Percentiles rank a stretch among this genome's conserved stretches.
phyloP scores from a whole-genome alignment of 108 stramenopile species.

The Mediolabrus comicus region DNA sequence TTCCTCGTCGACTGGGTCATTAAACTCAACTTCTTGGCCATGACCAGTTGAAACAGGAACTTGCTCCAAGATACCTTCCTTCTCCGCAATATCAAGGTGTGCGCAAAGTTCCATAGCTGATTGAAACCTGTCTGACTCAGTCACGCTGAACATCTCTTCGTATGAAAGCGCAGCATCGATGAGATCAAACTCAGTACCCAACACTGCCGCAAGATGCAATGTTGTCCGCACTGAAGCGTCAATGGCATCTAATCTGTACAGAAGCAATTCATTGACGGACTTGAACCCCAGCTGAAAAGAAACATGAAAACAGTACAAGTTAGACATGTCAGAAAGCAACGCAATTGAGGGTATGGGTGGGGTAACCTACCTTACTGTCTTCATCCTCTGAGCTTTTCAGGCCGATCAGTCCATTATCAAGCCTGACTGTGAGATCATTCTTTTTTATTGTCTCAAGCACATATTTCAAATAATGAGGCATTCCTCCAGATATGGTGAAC shows the following conservation, averaged over 20 bases:
- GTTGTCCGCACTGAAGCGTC: slow-evolving; percentile 46
- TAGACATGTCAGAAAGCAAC: no score
- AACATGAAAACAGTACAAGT: neutral
- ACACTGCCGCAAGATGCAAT: slow-evolving; percentile 58
- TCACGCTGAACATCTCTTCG: slow-evolving; percentile 35
- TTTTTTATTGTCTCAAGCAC: slow-evolving; percentile 60
- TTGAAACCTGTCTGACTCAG: slow-evolving; percentile 22
- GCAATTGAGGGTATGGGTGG: no score
- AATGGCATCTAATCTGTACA: slow-evolving; percentile 62
- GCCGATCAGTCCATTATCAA: slow-evolving; percentile 40
- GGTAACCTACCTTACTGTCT: slow-evolving; percentile 26
- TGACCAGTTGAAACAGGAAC: neutral
- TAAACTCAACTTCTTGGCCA: slow-evolving; percentile 12
- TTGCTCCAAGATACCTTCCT: slow-evolving; percentile 65
- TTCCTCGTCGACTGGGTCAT: slow-evolving; percentile 33
- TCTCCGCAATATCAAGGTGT: slow-evolving; percentile 51
- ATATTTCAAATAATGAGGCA: slow-evolving; percentile 68
- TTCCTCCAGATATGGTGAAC: slow-evolving; percentile 53
- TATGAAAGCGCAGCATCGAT: slow-evolving; percentile 49
- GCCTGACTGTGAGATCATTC: slow-evolving; percentile 30
- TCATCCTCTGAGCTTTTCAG: slow-evolving; percentile 14
- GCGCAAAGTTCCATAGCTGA: slow-evolving; percentile 24
- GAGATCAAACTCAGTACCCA: slow-evolving; percentile 59
- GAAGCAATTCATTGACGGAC: slow-evolving; percentile 51
- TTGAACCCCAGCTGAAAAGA: slow-evolving; percentile 13